A percentile compares a stretch with the other conserved stretches of the same genome.
Conservation (phyloP, 2,329 filamentous ascomycete genomes). For the Xylariales sp. region DNA sequence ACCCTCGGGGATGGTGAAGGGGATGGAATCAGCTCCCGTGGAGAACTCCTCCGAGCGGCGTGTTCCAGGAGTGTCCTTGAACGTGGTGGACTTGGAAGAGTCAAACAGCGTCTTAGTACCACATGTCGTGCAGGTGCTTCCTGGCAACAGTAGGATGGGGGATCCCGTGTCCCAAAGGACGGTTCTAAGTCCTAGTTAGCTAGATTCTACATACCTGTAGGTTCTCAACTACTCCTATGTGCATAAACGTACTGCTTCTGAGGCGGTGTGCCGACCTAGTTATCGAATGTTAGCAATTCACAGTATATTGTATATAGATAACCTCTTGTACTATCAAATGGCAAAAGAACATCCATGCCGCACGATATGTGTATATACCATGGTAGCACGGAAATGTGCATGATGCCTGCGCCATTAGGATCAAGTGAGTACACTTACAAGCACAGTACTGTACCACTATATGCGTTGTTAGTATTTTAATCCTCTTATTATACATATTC, state of each 20-base stretch:
- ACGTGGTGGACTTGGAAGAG: constrained; percentile 22
- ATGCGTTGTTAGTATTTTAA: background rate
- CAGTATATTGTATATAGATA: too few relatives aligned
- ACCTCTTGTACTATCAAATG: too few relatives aligned
- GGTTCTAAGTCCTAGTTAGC: constrained; percentile 13
- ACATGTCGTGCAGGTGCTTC: constrained; percentile 23
- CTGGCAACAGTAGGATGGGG: constrained; percentile 20
- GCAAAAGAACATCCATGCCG: too few relatives aligned
- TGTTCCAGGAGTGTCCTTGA: constrained; percentile 15
- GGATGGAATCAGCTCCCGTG: constrained; percentile 22
- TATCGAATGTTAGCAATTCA: background rate
- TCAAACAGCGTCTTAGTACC: constrained; percentile 20
- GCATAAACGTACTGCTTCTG: constrained; percentile 22
- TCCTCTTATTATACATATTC: background rate
- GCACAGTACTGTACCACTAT: constrained; percentile 5
- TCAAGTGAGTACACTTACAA: background rate
- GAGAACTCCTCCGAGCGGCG: constrained; percentile 13
- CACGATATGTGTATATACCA: too few relatives aligned
- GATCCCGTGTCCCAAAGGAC: constrained; percentile 29
- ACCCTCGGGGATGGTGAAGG: constrained; percentile 15
- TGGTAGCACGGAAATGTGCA: too few relatives aligned
- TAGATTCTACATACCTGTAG: background rate
- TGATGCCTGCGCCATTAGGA: too few relatives aligned
- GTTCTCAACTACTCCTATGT: background rate
- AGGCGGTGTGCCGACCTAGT: constrained; percentile 12